A percentile compares a stretch with the other conserved stretches of the same genome.
Evolutionary conservation across 2,329 filamentous ascomycete genomes (phyloP).

Genomic region (Venturia oleaginea): DNA sequence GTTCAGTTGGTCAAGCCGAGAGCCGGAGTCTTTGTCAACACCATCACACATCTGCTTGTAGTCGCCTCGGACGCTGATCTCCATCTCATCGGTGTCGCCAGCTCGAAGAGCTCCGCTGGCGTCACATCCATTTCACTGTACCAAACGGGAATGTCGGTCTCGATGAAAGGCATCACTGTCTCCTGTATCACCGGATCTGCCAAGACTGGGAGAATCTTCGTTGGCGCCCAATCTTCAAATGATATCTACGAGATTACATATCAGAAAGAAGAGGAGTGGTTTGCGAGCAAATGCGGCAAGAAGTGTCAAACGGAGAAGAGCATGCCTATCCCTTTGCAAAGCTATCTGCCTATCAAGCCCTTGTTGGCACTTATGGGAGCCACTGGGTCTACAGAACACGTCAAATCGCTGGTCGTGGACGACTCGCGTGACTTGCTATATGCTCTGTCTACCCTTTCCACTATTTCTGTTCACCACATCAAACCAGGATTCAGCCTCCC

Average conservation of each 20-base stretch:
- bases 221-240: slow-evolving; percentile 68
- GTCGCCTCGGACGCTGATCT: slow-evolving; percentile 82
- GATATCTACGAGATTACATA: slow-evolving; percentile 93
- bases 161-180: slow-evolving; percentile 67
- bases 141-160: slow-evolving; percentile 76
- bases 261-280: slow-evolving; percentile 96
- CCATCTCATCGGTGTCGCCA: slow-evolving; percentile 73
- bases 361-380: slow-evolving; percentile 18
- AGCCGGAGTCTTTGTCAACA: slow-evolving; percentile 73
- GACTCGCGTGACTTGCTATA: slow-evolving; percentile 84
- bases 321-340: slow-evolving; percentile 34
- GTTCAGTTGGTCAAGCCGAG: slow-evolving; percentile 82
- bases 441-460: slow-evolving; percentile 78
- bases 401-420: slow-evolving; percentile 76
- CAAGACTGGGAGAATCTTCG: slow-evolving; percentile 84
- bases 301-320: slow-evolving; percentile 77
- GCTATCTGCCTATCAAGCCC: slow-evolving; percentile 6
- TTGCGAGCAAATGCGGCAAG: slow-evolving; percentile 77
- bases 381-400: slow-evolving; percentile 40
- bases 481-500: slow-evolving; percentile 48
- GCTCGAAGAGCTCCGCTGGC: slow-evolving; percentile 54
- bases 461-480: slow-evolving; percentile 86
- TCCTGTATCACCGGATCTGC: slow-evolving; percentile 68
- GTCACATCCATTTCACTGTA: slow-evolving; percentile 69
- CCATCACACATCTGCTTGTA: slow-evolving; percentile 81